phyloP scores from a whole-genome alignment of 2,329 filamentous ascomycete genomes.

The Aspergillus calidoustus region DNA sequence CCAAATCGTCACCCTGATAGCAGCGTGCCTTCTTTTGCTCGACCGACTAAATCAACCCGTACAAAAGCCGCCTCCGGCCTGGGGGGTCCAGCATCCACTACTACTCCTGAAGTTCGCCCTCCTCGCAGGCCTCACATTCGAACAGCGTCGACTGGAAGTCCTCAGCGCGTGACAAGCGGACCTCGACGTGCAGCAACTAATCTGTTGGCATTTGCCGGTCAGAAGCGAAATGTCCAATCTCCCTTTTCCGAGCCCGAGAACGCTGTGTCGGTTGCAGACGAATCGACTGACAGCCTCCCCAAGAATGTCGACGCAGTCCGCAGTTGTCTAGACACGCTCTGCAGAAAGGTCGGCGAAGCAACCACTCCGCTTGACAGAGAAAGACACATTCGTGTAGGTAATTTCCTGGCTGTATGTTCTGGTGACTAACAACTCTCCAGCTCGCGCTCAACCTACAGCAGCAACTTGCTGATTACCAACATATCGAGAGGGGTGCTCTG shows the following conservation, averaged over 20 bases:
- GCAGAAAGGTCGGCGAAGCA: constrained; percentile 18
- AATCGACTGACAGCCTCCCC: background rate
- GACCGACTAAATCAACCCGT: constrained; percentile 25
- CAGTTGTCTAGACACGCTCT: constrained; percentile 19
- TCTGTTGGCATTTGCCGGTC: background rate
- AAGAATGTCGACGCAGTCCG: constrained; percentile 10
- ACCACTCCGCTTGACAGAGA: constrained; percentile 18
- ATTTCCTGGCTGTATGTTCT: background rate
- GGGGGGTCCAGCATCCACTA: background rate
- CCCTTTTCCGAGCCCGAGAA: background rate
- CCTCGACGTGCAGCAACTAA: background rate
- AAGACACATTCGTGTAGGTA: constrained; percentile 25
- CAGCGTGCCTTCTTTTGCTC: constrained; percentile 23
- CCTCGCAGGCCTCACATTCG: constrained; percentile 15
- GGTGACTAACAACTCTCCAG: constrained; percentile 13
- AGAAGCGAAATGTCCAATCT: background rate
- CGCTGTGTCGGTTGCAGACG: background rate
- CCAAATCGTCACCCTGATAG: constrained; percentile 1
- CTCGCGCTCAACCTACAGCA: constrained; percentile 24
- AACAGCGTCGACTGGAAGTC: constrained; percentile 26
- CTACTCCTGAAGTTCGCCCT: constrained; percentile 5
- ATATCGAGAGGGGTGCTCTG: constrained; percentile 14
- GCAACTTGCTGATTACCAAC: constrained; percentile 22
- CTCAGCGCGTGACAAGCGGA: constrained; percentile 14
- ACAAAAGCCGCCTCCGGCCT: constrained; percentile 19